A percentile compares a stretch with the other conserved stretches of the same genome.
Evolutionary conservation across 148 eudicot genomes (phyloP).

Genomic region (Camellia granthamiana): DNA sequence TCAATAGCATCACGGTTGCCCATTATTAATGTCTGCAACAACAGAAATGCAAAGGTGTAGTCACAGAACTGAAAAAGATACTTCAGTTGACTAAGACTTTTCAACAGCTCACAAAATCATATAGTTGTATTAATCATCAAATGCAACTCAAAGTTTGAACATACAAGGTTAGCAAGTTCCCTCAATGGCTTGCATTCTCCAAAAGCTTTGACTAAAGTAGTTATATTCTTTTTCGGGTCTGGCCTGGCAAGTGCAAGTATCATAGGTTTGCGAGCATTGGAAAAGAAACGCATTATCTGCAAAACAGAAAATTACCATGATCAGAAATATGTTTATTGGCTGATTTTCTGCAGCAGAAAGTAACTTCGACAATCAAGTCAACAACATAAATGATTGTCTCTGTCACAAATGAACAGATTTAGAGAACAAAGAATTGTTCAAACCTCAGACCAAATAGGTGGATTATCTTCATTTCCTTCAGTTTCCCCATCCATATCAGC

Average conservation of each 20-base stretch:
- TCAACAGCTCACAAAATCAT: neutral
- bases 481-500: slow-evolving; percentile 80
- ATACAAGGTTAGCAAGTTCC: slow-evolving; percentile 88
- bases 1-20: slow-evolving; percentile 85
- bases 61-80: neutral
- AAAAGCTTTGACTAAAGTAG: slow-evolving; percentile 87
- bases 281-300: slow-evolving; percentile 93
- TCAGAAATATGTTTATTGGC: neutral
- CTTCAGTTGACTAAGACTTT: slow-evolving; percentile 3
- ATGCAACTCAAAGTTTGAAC: neutral
- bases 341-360: slow-evolving; percentile 1
- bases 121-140: slow-evolving; percentile 5
- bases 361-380: slow-evolving; percentile 4
- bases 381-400: neutral
- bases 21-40: slow-evolving; percentile 81
- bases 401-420: neutral
- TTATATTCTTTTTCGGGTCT: slow-evolving; percentile 88
- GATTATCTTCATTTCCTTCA: slow-evolving; percentile 61
- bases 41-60: neutral
- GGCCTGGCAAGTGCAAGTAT: slow-evolving; percentile 97
- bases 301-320: neutral
- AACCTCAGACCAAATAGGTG: slow-evolving; percentile 78
- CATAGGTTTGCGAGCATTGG: slow-evolving; percentile 92
- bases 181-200: slow-evolving; percentile 88
- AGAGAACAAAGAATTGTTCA: slow-evolving; percentile 1